phyloP scores from a whole-genome alignment of 768 basidiomycete species.

The Hydnomerulius pinastri region DNA sequence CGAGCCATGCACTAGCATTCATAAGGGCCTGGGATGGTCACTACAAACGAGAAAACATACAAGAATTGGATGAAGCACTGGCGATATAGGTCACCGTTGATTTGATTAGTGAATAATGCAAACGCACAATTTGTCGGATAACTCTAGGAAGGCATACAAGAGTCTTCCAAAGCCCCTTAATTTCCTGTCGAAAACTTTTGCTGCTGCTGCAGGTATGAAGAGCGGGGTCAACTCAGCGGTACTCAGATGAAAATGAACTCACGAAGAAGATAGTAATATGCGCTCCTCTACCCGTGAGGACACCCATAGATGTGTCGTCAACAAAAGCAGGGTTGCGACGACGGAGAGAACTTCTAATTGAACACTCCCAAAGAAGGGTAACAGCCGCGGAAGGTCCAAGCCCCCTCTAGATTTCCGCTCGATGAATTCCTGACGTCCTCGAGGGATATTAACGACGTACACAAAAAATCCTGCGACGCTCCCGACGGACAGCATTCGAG shows the following conservation, averaged over 20 bases:
- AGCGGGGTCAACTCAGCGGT: not conserved
- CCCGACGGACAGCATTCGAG: slow-evolving; percentile 87
- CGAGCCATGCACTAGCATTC: slow-evolving; percentile 69
- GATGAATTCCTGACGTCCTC: not conserved
- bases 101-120: slow-evolving; percentile 2
- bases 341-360: slow-evolving; percentile 83
- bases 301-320: slow-evolving; percentile 65
- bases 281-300: slow-evolving; percentile 68
- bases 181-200: slow-evolving; percentile 41
- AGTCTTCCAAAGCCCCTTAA: slow-evolving; percentile 72
- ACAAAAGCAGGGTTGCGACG: slow-evolving; percentile 66
- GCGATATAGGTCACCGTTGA: slow-evolving; percentile 7
- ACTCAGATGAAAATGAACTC: not conserved
- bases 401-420: slow-evolving; percentile 57
- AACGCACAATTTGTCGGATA: slow-evolving; percentile 79
- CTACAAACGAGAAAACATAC: slow-evolving; percentile 40
- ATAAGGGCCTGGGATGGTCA: slow-evolving; percentile 3
- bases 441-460: slow-evolving; percentile 46
- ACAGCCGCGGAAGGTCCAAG: slow-evolving; percentile 64
- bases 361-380: slow-evolving; percentile 77
- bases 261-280: slow-evolving; percentile 55
- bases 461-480: slow-evolving; percentile 86
- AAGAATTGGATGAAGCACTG: slow-evolving; percentile 84
- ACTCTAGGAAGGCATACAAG: slow-evolving; percentile 66
- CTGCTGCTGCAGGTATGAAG: slow-evolving; percentile 14